Conservation (phyloP, 2,329 filamentous ascomycete genomes). For the Colletotrichum shisoi region DNA sequence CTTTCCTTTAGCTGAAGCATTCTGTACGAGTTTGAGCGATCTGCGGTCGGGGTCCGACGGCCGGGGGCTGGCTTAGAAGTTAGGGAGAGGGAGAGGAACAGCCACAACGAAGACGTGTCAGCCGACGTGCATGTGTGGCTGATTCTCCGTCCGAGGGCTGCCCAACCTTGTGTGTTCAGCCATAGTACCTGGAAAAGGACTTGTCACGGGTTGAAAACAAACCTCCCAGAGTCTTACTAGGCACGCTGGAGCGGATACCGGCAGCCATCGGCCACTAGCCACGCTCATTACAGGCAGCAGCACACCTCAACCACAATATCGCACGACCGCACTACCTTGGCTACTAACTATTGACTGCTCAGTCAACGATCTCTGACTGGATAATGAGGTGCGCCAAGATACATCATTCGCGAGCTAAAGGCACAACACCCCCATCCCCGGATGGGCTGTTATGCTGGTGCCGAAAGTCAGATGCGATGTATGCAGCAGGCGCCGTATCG, state of each 20-base stretch:
- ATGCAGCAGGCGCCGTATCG: not conserved
- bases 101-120: constrained; percentile 3
- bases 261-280: too few relatives aligned
- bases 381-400: constrained; percentile 9
- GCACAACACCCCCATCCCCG: not conserved
- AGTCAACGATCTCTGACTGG: not conserved
- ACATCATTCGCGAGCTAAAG: not conserved
- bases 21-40: not conserved
- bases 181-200: too few relatives aligned
- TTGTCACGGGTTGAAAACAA: too few relatives aligned
- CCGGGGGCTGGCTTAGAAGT: not conserved
- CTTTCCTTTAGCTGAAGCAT: not conserved
- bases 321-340: not conserved
- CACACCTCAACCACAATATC: not conserved
- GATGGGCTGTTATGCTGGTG: not conserved
- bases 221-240: too few relatives aligned
- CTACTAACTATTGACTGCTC: not conserved
- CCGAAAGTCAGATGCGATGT: not conserved
- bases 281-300: not conserved
- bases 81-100: not conserved
- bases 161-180: too few relatives aligned
- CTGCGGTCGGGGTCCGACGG: constrained; percentile 9
- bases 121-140: constrained; percentile 21
- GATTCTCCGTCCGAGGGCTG: not conserved
- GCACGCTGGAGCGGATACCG: too few relatives aligned